These are phyloP conservation scores for Eimeria zaria DNA, from an alignment of 169 alveolate species.

Conservation along the genomic window DNA sequence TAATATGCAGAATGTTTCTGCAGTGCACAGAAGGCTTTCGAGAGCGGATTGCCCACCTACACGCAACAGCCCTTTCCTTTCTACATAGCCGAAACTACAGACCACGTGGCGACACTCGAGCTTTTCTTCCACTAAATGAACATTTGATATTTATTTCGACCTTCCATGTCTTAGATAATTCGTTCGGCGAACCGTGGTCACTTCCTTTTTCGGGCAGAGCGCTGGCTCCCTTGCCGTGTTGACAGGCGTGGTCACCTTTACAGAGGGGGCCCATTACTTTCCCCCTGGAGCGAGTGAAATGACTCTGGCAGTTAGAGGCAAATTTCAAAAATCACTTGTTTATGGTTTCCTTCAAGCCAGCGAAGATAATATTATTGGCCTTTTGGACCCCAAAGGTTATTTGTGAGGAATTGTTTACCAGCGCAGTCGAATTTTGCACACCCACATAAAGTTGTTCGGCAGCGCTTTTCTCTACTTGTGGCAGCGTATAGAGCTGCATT, in stretches of 20 bases:
- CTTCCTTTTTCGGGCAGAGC: background rate
- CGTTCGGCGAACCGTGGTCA: background rate
- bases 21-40: background rate
- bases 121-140: background rate
- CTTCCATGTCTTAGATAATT: background rate
- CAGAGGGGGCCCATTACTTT: background rate
- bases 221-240: background rate
- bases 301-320: background rate
- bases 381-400: background rate
- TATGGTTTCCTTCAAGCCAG: background rate
- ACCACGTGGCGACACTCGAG: background rate
- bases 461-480: background rate
- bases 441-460: background rate
- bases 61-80: background rate
- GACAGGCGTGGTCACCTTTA: constrained; percentile 19
- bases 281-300: background rate
- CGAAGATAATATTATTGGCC: background rate
- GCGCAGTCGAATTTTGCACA: constrained; percentile 19
- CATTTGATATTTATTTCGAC: background rate
- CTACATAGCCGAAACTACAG: background rate
- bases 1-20: background rate
- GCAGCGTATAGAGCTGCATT: constrained; percentile 6
- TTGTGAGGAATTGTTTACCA: background rate
- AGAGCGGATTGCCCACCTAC: background rate
- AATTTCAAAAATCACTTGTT: background rate